A percentile compares a stretch with the other conserved stretches of the same genome.
phyloP scores from a whole-genome alignment of 192 early-diverging fungal species.

The Umbelopsis sp. region DNA sequence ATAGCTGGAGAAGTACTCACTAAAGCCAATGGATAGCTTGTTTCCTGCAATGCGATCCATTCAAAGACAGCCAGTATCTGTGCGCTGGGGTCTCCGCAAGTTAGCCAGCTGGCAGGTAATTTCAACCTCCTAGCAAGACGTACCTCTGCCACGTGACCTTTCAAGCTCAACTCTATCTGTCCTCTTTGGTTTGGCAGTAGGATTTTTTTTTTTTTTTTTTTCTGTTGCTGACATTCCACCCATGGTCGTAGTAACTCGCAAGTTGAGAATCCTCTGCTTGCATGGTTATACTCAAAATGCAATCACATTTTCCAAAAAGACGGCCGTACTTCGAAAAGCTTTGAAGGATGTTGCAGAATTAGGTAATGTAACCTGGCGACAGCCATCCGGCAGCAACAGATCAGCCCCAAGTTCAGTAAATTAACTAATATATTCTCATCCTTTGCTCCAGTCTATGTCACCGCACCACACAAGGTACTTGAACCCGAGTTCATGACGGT shows the following conservation, averaged over 20 bases:
- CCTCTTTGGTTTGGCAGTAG: background rate
- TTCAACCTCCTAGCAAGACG: too few species aligned
- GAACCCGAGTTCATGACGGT: conserved; percentile 46
- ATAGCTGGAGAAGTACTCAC: too few species aligned
- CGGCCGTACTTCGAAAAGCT: conserved; percentile 49
- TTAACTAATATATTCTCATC: background rate
- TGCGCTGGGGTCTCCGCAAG: too few species aligned
- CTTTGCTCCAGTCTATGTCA: conserved; percentile 52
- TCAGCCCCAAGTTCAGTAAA: background rate
- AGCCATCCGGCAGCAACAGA: background rate
- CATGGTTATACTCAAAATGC: conserved; percentile 59
- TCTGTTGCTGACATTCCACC: background rate
- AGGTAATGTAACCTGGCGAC: conserved; percentile 29
- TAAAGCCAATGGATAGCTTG: too few species aligned
- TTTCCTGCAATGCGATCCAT: too few species aligned
- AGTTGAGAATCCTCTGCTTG: conserved; percentile 53
- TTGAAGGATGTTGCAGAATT: conserved; percentile 54
- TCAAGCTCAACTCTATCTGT: background rate
- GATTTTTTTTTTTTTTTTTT: background rate
- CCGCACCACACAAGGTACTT: conserved; percentile 49
- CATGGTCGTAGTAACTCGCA: conserved; percentile 13
- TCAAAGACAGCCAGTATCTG: too few species aligned
- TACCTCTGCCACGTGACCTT: too few species aligned
- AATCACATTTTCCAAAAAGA: conserved; percentile 53
- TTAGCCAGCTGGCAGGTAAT: too few species aligned